Evolutionary conservation across 2,329 filamentous ascomycete species (phyloP).

Genomic region (Calonectria pseudoturangicola): DNA sequence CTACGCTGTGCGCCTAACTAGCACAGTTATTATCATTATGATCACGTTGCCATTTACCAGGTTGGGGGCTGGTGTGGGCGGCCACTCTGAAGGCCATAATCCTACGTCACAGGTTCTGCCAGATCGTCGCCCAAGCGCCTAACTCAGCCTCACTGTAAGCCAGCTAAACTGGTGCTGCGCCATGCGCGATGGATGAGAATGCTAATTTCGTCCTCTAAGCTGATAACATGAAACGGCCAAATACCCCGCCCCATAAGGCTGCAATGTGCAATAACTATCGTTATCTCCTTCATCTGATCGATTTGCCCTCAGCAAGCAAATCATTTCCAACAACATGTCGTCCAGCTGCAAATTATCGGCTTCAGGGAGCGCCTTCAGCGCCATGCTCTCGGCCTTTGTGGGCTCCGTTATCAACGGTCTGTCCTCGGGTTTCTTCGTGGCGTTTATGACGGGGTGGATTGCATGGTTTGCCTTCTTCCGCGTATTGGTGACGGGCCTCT

Average conservation of each 20-base stretch:
- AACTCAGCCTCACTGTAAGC: constrained; percentile 5
- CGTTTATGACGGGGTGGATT: constrained; percentile 14
- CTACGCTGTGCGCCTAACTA: no score
- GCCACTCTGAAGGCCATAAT: background rate
- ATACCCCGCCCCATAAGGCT: background rate
- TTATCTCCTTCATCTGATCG: background rate
- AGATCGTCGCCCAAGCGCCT: background rate
- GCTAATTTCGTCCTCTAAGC: constrained; percentile 7
- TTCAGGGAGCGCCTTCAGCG: constrained; percentile 6
- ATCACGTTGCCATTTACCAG: background rate
- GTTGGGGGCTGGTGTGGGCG: background rate
- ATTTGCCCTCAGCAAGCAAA: background rate
- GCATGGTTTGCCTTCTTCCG: constrained; percentile 9
- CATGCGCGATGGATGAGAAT: background rate
- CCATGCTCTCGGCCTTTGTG: constrained; percentile 17
- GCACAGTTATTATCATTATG: background rate
- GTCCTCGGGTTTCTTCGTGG: constrained; percentile 12
- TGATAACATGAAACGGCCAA: constrained; percentile 6
- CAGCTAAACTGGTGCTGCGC: constrained; percentile 6
- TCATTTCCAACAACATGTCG: background rate
- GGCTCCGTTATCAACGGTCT: constrained; percentile 23
- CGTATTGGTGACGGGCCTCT: background rate
- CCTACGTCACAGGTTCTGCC: background rate
- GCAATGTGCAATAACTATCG: background rate
- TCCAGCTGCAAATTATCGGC: constrained; percentile 3